phyloP scores from a whole-genome alignment of 1,284 basidiomycete genomes.

The Kalmanozyma brasiliensis region DNA sequence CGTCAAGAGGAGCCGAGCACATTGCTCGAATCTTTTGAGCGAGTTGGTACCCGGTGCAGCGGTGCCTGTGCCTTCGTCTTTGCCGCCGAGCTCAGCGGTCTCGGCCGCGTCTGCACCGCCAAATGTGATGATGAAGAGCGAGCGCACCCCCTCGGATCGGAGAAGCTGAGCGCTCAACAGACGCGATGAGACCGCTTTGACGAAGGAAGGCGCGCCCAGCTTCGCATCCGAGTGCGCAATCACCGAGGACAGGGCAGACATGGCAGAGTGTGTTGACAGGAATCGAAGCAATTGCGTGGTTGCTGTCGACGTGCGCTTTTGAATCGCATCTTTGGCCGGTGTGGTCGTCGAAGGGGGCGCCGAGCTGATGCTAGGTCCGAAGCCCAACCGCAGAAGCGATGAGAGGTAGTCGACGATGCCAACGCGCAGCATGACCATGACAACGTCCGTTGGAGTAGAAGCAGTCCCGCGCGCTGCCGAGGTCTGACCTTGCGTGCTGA shows the following conservation, averaged over 20 bases:
- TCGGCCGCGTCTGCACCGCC: slow-evolving; percentile 39
- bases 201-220: slow-evolving; percentile 41
- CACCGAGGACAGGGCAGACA: slow-evolving; percentile 45
- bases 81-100: slow-evolving; percentile 26
- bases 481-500: slow-evolving; percentile 4
- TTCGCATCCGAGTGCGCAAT: slow-evolving; percentile 28
- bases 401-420: slow-evolving; percentile 45
- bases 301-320: slow-evolving; percentile 28
- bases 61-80: slow-evolving; percentile 23
- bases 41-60: slow-evolving; percentile 35
- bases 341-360: not conserved
- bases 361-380: slow-evolving; percentile 21
- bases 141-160: slow-evolving; percentile 60
- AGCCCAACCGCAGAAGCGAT: slow-evolving; percentile 35
- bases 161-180: slow-evolving; percentile 61
- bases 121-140: slow-evolving; percentile 55
- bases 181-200: slow-evolving; percentile 44
- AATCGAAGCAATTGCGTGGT: slow-evolving; percentile 29
- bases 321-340: slow-evolving; percentile 19
- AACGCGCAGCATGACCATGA: slow-evolving; percentile 38
- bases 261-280: slow-evolving; percentile 41
- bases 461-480: not conserved
- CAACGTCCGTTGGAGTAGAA: slow-evolving; percentile 25
- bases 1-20: slow-evolving; percentile 44
- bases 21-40: slow-evolving; percentile 39